phyloP scores from a whole-genome alignment of 441 rosid genomes.

The Daphne laureola region DNA sequence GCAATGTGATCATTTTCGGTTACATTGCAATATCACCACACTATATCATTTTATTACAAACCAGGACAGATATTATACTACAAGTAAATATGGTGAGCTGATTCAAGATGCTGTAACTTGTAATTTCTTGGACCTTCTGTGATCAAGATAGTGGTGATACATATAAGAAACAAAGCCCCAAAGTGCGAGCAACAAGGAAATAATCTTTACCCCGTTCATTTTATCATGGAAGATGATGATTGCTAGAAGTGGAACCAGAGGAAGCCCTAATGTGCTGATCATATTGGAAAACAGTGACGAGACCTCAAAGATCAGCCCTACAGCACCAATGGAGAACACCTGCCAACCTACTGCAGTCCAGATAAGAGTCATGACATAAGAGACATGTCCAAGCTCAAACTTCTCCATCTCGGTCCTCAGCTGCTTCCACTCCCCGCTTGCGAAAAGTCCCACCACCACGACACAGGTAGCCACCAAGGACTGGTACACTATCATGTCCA shows the following conservation, averaged over 20 bases:
- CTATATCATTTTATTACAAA: too few relatives aligned
- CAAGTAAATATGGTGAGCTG: too few relatives aligned
- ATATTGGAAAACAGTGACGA: constrained; percentile 26
- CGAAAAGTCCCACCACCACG: constrained; percentile 40
- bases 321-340: constrained; percentile 20
- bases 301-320: constrained; percentile 27
- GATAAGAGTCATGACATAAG: constrained; percentile 12
- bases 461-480: constrained; percentile 24
- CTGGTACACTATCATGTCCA: constrained; percentile 24
- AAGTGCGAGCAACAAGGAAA: constrained; percentile 26
- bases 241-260: constrained; percentile 25
- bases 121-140: constrained; percentile 12
- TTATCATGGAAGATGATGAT: constrained; percentile 26
- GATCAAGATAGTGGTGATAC: constrained; percentile 46
- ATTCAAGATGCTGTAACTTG: too few relatives aligned
- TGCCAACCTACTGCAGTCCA: constrained; percentile 23
- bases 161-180: constrained; percentile 51
- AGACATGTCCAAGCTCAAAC: constrained; percentile 14
- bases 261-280: constrained; percentile 24
- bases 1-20: too few relatives aligned
- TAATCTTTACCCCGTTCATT: constrained; percentile 25
- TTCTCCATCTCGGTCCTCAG: constrained; percentile 24
- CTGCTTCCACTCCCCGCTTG: constrained; percentile 42
- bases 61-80: too few relatives aligned
- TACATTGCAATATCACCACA: too few relatives aligned